These are phyloP conservation scores for Poterioochromonas sp. DNA, from an alignment of 352 stramenopile genomes.

Conservation along the genomic window DNA sequence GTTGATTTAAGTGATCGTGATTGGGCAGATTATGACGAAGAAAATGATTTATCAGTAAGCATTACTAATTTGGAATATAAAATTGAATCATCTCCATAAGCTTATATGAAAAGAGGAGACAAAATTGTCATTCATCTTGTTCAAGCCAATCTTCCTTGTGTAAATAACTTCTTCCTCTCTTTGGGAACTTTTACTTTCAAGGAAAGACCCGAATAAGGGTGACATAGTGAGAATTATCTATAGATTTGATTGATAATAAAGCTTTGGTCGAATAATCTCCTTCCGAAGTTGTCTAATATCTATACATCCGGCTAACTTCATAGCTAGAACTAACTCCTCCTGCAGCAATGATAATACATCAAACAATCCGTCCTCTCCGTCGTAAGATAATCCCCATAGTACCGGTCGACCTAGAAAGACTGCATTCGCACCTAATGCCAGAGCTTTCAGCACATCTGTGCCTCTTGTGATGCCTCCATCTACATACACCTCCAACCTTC, in stretches of 20 bases:
- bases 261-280: too few species aligned
- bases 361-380: conserved; percentile 63
- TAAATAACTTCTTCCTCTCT: too few species aligned
- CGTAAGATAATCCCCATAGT: conserved; percentile 75
- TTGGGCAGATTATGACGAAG: conserved; percentile 35
- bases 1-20: conserved; percentile 29
- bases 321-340: conserved; percentile 74
- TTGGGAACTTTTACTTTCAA: too few species aligned
- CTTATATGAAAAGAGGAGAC: too few species aligned
- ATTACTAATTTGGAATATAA: conserved; percentile 6
- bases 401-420: conserved; percentile 77
- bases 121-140: too few species aligned
- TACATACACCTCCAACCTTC: conserved; percentile 64
- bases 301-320: conserved; percentile 49
- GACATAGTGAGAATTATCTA: too few species aligned
- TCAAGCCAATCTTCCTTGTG: too few species aligned
- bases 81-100: conserved; percentile 6
- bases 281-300: too few species aligned
- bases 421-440: conserved; percentile 63
- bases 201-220: too few species aligned
- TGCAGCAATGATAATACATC: conserved; percentile 75
- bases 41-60: conserved; percentile 10
- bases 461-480: conserved; percentile 75
- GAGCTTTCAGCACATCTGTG: conserved; percentile 80
- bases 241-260: too few species aligned